Percentiles rank a stretch among this genome's conserved stretches.
Evolutionary conservation across 2,329 filamentous ascomycete species (phyloP).

Genomic region (Penicillium sp.): DNA sequence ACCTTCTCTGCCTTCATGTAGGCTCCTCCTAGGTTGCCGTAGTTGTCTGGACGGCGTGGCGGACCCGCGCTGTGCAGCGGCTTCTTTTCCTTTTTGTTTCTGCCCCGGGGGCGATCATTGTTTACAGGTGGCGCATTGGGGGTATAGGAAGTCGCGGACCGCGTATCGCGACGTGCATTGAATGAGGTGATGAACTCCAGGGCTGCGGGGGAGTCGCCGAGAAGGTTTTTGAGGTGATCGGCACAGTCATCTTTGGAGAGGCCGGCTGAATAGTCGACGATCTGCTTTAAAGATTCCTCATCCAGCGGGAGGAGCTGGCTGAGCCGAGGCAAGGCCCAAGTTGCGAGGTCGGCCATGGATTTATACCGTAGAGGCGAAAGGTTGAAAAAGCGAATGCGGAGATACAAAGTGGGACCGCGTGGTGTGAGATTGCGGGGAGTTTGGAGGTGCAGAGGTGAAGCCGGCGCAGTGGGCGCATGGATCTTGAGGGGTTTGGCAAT

Average conservation of each 20-base stretch:
- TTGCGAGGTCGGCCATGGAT: constrained; percentile 31
- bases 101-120: constrained; percentile 27
- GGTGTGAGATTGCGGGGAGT: background rate
- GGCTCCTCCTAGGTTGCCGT: constrained; percentile 64
- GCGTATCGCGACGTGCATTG: constrained; percentile 62
- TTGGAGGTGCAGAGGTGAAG: background rate
- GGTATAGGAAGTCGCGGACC: constrained; percentile 24
- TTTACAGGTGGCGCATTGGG: constrained; percentile 5
- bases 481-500: background rate
- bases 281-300: constrained; percentile 77
- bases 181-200: constrained; percentile 72
- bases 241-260: constrained; percentile 76
- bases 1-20: constrained; percentile 74
- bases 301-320: constrained; percentile 80
- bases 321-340: constrained; percentile 69
- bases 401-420: background rate
- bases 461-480: background rate
- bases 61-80: constrained; percentile 62
- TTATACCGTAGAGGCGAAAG: background rate
- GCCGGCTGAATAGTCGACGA: constrained; percentile 77
- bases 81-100: constrained; percentile 59
- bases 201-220: constrained; percentile 79
- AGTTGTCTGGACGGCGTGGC: constrained; percentile 63
- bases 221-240: constrained; percentile 81
- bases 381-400: background rate